Evolutionary conservation across 2,329 filamentous ascomycete species (phyloP).

Genomic region (Diplocarpon mali): DNA sequence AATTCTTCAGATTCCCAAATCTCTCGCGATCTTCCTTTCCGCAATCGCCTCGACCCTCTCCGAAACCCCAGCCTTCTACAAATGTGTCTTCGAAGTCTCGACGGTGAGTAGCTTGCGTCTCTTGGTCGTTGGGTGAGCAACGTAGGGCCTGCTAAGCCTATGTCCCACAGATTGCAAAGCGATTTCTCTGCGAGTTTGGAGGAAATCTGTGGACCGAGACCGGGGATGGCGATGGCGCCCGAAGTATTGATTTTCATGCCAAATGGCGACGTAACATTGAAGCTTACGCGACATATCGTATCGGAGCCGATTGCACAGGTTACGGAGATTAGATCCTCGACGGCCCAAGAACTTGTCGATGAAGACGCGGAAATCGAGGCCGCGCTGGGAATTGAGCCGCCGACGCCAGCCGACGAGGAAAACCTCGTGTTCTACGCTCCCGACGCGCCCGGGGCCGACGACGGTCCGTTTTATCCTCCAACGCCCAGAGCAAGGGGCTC

Average conservation of each 20-base stretch:
- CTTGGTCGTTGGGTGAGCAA: not conserved
- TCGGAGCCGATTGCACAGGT: slow-evolving; percentile 4
- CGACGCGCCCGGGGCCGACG: slow-evolving; percentile 12
- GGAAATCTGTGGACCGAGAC: slow-evolving; percentile 2
- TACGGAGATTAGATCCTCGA: not conserved
- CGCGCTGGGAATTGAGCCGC: slow-evolving; percentile 5
- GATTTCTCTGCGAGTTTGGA: slow-evolving; percentile 1
- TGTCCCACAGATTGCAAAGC: slow-evolving; percentile 2
- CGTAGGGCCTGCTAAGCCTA: not conserved
- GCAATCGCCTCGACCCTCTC: not conserved
- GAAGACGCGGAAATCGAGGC: slow-evolving; percentile 11
- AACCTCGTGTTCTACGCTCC: slow-evolving; percentile 17
- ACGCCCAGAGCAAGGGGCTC: slow-evolving; percentile 14
- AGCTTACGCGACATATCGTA: slow-evolving; percentile 12
- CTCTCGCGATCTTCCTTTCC: not conserved
- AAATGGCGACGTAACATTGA: slow-evolving; percentile 20
- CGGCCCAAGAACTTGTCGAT: slow-evolving; percentile 3
- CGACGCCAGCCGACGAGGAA: slow-evolving; percentile 9
- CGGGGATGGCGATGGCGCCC: slow-evolving; percentile 13
- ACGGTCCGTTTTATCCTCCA: slow-evolving; percentile 17
- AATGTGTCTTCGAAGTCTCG: slow-evolving; percentile 6
- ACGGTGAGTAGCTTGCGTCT: slow-evolving; percentile 1
- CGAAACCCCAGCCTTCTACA: not conserved
- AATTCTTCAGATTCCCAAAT: slow-evolving; percentile 2
- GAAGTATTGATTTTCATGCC: slow-evolving; percentile 19